Conservation (phyloP, 495 filamentous ascomycete genomes). For the Talaromyces stipitatus region DNA sequence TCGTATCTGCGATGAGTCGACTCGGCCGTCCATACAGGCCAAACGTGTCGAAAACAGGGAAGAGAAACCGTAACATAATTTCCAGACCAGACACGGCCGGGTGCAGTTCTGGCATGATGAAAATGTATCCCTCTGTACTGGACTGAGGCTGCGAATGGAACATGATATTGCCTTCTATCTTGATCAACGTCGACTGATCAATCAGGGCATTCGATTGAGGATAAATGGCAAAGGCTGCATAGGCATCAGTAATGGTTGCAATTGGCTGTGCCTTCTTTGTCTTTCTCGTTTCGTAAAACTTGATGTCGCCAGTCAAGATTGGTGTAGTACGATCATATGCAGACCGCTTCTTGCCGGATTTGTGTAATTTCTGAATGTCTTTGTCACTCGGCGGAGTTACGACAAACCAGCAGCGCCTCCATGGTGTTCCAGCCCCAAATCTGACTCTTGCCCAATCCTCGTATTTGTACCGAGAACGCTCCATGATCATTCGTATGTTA, state of each 20-base stretch:
- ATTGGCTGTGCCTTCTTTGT: constrained; percentile 88
- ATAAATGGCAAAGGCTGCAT: constrained; percentile 90
- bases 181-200: constrained; percentile 88
- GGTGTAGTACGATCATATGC: constrained; percentile 67
- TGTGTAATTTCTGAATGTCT: constrained; percentile 73
- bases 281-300: constrained; percentile 91
- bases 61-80: constrained; percentile 90
- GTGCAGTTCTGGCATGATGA: constrained; percentile 93
- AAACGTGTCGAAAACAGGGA: constrained; percentile 92
- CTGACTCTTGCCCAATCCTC: constrained; percentile 95
- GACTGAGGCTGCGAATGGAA: constrained; percentile 69
- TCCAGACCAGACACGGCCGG: constrained; percentile 90
- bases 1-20: constrained; percentile 75
- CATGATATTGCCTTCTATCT: constrained; percentile 85
- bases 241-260: constrained; percentile 83
- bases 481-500: constrained; percentile 79
- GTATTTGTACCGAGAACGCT: constrained; percentile 62
- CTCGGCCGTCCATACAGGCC: constrained; percentile 85
- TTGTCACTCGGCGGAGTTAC: constrained; percentile 90
- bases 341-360: constrained; percentile 75
- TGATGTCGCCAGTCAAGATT: constrained; percentile 75
- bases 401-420: constrained; percentile 95
- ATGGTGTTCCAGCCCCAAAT: constrained; percentile 94
- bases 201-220: constrained; percentile 89
- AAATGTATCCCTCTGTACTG: constrained; percentile 85